phyloP scores from a whole-genome alignment of 169 alveolate genomes.

The Eimeria falciformis region DNA sequence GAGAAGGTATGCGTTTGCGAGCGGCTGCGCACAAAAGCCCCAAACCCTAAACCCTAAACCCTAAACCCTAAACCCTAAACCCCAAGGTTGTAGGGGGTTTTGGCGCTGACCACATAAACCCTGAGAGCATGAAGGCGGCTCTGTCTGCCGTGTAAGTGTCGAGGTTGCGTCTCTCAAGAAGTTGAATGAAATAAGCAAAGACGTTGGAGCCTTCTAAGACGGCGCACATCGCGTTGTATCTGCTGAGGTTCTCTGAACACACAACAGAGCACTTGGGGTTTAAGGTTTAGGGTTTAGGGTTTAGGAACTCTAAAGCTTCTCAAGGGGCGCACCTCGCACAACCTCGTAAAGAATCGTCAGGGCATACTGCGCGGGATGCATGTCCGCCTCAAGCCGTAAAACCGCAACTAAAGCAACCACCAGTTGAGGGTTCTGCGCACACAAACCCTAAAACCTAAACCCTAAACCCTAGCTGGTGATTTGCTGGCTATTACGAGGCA shows the following conservation, averaged over 20 bases:
- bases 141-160: constrained; percentile 72
- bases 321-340: constrained; percentile 79
- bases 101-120: constrained; percentile 78
- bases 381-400: constrained; percentile 52
- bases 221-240: constrained; percentile 67
- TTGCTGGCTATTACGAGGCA: no score
- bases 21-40: constrained; percentile 36
- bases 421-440: constrained; percentile 61
- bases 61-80: constrained; percentile 1
- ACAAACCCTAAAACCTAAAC: no score
- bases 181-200: constrained; percentile 44
- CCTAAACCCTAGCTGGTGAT: no score
- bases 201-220: constrained; percentile 29
- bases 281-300: constrained; percentile 51
- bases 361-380: constrained; percentile 70
- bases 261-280: not conserved
- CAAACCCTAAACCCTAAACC: not conserved
- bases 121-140: constrained; percentile 74
- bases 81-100: no score
- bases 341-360: constrained; percentile 69
- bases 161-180: constrained; percentile 30
- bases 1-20: constrained; percentile 32
- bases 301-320: not conserved
- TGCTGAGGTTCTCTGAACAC: constrained; percentile 65
- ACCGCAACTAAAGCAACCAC: not conserved